These are phyloP conservation scores for Exobasidium cylindrosporum DNA, from an alignment of 1,284 basidiomycete genomes.

Conservation along the genomic window DNA sequence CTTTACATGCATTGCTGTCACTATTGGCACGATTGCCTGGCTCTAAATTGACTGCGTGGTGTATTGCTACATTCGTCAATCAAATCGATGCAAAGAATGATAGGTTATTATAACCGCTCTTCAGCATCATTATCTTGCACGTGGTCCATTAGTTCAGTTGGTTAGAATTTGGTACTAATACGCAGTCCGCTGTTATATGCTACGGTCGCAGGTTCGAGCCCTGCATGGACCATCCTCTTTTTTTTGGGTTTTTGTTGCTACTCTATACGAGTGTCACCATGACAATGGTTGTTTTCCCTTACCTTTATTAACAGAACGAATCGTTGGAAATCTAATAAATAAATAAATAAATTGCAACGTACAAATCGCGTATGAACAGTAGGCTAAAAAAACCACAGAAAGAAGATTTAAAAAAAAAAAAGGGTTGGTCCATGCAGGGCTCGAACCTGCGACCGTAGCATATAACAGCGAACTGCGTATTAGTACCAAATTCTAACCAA, in stretches of 20 bases:
- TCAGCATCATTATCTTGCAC: too few relatives aligned
- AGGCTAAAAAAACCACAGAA: too few relatives aligned
- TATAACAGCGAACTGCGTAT: background rate
- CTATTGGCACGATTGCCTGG: background rate
- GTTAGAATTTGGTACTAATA: constrained; percentile 1
- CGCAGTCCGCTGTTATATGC: background rate
- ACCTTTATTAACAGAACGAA: too few relatives aligned
- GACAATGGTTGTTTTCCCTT: too few relatives aligned
- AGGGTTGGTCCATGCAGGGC: background rate
- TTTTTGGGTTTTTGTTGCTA: background rate
- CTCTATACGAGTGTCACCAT: too few relatives aligned
- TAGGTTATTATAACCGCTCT: too few relatives aligned
- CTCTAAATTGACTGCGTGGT: too few relatives aligned
- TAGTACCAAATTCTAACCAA: constrained; percentile 1
- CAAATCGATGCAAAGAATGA: too few relatives aligned
- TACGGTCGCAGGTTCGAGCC: background rate
- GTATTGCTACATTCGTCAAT: too few relatives aligned
- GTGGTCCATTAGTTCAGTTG: background rate
- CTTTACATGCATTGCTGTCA: background rate
- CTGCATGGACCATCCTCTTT: background rate
- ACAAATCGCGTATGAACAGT: too few relatives aligned
- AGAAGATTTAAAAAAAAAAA: background rate
- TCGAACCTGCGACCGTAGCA: background rate
- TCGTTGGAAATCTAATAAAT: too few relatives aligned
- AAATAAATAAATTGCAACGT: too few relatives aligned